Base-by-base conservation (phyloP, 257 asterid species). In the Hygrophila difformis region DNA sequence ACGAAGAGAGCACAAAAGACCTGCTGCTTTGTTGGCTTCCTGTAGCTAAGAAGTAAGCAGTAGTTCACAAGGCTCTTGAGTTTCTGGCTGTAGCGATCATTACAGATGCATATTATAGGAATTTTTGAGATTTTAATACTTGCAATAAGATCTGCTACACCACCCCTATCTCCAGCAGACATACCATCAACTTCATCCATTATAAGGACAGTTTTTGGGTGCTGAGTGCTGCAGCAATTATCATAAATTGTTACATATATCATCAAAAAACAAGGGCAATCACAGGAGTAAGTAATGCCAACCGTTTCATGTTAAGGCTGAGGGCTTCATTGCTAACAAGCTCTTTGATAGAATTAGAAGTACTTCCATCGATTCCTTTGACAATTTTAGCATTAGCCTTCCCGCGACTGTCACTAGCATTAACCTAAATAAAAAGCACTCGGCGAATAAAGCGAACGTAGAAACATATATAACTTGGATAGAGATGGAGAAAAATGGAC, bases 121-220 rank as follows among this genome's bases (percentile, higher is more conserved):
- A 82, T 71, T 73, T 80, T 91, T 13, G 99, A 91, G 59, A 61
- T 67, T 70, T 82, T 91, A 64, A 91, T 91, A 65, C 89, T 86
- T 69, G 99, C 82, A 66, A 91, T 91, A 56, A 91, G 95, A 80
- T 91, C 99, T 23, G 95, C 89, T 42, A 86, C 92, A 53, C 99
- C 99, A 42, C 99, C 99, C 70, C 99, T 80, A 66, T 91, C 99
- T 53, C 99, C 99, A 67, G 84, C 99, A 60, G 99, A 86, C 96
- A 91, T 91, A 47, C 99, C 99, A 33, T 91, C 99, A 71, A 91
- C 99, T 71, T 91, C 99, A 67, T 91, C 99, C 99, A 91, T 91
- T 19, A 91, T 82, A 53, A 91, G 84, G 62, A 91, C 96, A 49
- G 93, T 74, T 65, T 81, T 91, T 21, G 47, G 75, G 61, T 57